Conservation (phyloP, 225 moss, liverwort and hornwort genomes). For the Marchantia polymorpha region DNA sequence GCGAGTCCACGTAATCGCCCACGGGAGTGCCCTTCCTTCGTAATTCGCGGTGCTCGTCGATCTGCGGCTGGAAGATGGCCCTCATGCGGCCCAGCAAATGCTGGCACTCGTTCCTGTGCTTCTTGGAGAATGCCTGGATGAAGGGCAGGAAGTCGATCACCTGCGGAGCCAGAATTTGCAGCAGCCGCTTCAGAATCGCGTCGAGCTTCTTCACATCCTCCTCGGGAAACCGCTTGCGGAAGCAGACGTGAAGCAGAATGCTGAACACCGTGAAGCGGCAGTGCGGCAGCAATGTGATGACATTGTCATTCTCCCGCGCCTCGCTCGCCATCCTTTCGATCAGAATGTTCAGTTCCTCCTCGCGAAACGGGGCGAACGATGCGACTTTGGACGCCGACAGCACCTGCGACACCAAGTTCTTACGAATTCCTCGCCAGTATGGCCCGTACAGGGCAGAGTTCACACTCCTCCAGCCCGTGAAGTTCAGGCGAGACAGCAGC, state of each 20-base stretch:
- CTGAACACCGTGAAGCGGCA: constrained; percentile 34
- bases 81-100: constrained; percentile 23
- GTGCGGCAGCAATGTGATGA: constrained; percentile 27
- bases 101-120: constrained; percentile 34
- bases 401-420: constrained; percentile 38
- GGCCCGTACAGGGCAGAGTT: constrained; percentile 32
- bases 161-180: constrained; percentile 30
- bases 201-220: constrained; percentile 26
- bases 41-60: constrained; percentile 33
- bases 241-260: constrained; percentile 31
- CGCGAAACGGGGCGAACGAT: constrained; percentile 33
- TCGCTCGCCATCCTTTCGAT: constrained; percentile 19
- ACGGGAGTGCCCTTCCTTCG: constrained; percentile 11
- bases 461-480: constrained; percentile 44
- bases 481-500: constrained; percentile 33
- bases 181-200: constrained; percentile 22
- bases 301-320: constrained; percentile 26
- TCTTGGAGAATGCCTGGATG: constrained; percentile 26
- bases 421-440: constrained; percentile 37
- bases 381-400: constrained; percentile 27
- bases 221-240: constrained; percentile 22
- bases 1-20: constrained; percentile 39
- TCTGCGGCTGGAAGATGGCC: constrained; percentile 22
- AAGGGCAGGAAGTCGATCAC: constrained; percentile 35
- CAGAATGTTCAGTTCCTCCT: constrained; percentile 30